phyloP scores from a whole-genome alignment of 495 filamentous ascomycete species.

The Lepraria neglecta region DNA sequence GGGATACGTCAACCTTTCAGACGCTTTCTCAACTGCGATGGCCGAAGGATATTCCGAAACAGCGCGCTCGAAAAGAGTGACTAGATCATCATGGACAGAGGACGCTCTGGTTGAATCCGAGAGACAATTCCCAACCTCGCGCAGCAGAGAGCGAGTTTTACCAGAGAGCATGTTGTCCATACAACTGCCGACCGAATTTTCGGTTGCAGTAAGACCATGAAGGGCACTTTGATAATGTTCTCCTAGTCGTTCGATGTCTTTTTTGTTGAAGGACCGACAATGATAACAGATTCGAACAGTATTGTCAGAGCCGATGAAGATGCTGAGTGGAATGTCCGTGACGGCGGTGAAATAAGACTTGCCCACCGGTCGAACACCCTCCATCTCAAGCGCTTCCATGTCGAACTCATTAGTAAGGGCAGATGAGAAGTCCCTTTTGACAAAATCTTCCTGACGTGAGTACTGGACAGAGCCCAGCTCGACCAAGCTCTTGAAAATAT shows the following conservation, averaged over 20 bases:
- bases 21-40: slow-evolving; percentile 20
- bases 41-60: slow-evolving; percentile 10
- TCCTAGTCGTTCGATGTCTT: neutral
- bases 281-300: neutral
- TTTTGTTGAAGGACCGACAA: neutral
- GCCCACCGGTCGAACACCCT: neutral
- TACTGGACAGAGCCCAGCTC: slow-evolving; percentile 14
- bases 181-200: slow-evolving; percentile 1
- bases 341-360: too few relatives aligned
- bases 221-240: neutral
- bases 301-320: neutral
- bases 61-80: slow-evolving; percentile 25
- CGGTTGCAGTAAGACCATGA: slow-evolving; percentile 23
- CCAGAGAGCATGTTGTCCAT: too few relatives aligned
- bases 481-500: neutral
- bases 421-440: slow-evolving; percentile 10
- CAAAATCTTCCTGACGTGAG: slow-evolving; percentile 11
- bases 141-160: neutral
- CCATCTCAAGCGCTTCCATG: neutral
- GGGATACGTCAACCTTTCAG: slow-evolving; percentile 21
- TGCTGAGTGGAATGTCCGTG: neutral
- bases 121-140: slow-evolving; percentile 18
- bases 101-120: neutral
- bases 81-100: slow-evolving; percentile 25
- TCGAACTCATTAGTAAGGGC: slow-evolving; percentile 15